phyloP scores from a whole-genome alignment of 305 asterid species.

The Fraxinus nigra region DNA sequence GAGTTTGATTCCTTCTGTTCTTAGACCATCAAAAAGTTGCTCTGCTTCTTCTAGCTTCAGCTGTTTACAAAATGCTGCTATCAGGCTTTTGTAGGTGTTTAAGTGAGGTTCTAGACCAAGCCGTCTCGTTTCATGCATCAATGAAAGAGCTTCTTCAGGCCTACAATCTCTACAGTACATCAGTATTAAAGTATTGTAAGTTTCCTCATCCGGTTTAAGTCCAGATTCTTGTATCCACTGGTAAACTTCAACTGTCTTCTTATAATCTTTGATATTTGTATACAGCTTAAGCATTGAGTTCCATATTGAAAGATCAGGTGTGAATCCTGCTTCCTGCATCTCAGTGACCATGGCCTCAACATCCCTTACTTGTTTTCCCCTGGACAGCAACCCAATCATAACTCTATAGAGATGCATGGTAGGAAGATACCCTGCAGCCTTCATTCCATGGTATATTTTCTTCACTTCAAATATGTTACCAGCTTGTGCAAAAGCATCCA shows the following conservation, averaged over 20 bases:
- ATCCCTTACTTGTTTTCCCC: constrained; percentile 72
- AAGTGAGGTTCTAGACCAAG: constrained; percentile 52
- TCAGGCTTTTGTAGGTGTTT: constrained; percentile 84
- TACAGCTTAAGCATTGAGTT: constrained; percentile 70
- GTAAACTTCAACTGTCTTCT: constrained; percentile 68
- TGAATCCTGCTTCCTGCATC: constrained; percentile 79
- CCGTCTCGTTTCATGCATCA: constrained; percentile 66
- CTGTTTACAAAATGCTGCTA: constrained; percentile 77
- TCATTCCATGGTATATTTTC: constrained; percentile 88
- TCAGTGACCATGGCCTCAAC: constrained; percentile 82
- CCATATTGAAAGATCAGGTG: constrained; percentile 66
- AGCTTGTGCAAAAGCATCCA: constrained; percentile 81
- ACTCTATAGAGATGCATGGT: constrained; percentile 94
- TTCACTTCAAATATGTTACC: constrained; percentile 80
- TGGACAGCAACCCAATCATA: constrained; percentile 70
- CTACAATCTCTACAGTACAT: constrained; percentile 92
- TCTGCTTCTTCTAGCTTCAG: constrained; percentile 83
- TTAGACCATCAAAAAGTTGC: constrained; percentile 63
- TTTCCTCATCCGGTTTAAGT: constrained; percentile 72
- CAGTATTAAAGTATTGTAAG: constrained; percentile 68
- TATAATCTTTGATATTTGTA: constrained; percentile 71
- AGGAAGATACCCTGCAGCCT: constrained; percentile 88
- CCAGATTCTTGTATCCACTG: constrained; percentile 68
- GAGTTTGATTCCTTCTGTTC: constrained; percentile 53
- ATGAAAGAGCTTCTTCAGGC: constrained; percentile 66